Evolutionary conservation across 257 asterid genomes (phyloP).

Genomic region (Penstemon newberryi): DNA sequence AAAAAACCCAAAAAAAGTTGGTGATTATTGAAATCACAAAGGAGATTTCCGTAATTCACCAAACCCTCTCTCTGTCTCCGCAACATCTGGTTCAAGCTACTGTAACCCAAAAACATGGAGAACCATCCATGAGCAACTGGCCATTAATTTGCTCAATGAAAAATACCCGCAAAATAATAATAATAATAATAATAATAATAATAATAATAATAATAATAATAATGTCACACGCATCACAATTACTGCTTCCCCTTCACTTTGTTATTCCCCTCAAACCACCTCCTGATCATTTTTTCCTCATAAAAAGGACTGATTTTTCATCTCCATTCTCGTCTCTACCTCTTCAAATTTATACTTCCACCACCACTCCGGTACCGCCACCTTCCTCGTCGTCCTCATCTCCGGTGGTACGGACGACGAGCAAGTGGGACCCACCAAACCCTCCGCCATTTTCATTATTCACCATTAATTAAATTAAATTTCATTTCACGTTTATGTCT

Average conservation of each 20-base stretch:
- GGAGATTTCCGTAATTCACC: too few species aligned
- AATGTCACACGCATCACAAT: not conserved
- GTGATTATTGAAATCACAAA: too few species aligned
- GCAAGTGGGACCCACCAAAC: constrained; percentile 7
- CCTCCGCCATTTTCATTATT: not conserved
- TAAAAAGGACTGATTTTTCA: not conserved
- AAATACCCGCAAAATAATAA: not conserved
- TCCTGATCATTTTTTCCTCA: not conserved
- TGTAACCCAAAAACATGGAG: constrained; percentile 29
- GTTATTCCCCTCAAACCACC: not conserved
- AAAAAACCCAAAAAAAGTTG: too few species aligned
- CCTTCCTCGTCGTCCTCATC: constrained; percentile 34
- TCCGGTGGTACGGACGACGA: constrained; percentile 10
- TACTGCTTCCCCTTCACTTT: not conserved
- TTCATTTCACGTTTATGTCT: constrained; percentile 24
- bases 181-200: too few species aligned
- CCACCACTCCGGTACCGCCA: not conserved
- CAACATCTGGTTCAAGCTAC: not conserved
- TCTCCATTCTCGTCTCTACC: not conserved
- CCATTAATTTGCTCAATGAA: not conserved
- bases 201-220: not conserved
- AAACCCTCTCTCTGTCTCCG: too few species aligned
- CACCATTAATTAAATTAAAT: not conserved
- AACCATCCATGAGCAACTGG: constrained; percentile 20
- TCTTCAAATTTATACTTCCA: not conserved